phyloP scores from a whole-genome alignment of 768 basidiomycete genomes.

The Rhodocollybia butyracea region DNA sequence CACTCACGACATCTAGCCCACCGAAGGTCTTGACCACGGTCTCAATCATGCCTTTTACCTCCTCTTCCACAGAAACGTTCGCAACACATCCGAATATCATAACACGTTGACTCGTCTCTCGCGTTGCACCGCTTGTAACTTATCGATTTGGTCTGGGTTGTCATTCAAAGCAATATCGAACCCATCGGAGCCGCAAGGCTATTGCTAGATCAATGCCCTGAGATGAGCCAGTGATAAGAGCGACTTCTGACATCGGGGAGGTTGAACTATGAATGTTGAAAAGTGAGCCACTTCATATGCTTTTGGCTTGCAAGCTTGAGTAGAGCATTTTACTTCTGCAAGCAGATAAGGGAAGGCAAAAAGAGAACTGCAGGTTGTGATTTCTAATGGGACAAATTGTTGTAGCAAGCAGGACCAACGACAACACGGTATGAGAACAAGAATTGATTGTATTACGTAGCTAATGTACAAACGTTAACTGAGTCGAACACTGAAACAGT shows the following conservation, averaged over 20 bases:
- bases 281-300: too few species aligned
- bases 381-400: too few species aligned
- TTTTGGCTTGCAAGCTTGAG: too few species aligned
- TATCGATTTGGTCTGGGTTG: slow-evolving; percentile 7
- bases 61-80: slow-evolving; percentile 24
- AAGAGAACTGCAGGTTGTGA: too few species aligned
- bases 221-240: slow-evolving; percentile 35
- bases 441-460: neutral
- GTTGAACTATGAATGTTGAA: too few species aligned
- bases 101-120: neutral
- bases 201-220: slow-evolving; percentile 39
- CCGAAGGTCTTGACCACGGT: slow-evolving; percentile 21
- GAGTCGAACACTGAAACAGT: too few species aligned
- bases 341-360: too few species aligned
- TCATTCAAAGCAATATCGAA: slow-evolving; percentile 36
- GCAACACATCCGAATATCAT: slow-evolving; percentile 15
- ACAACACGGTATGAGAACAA: too few species aligned
- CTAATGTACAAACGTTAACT: too few species aligned
- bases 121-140: neutral
- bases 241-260: too few species aligned
- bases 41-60: slow-evolving; percentile 28
- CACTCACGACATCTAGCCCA: slow-evolving; percentile 27
- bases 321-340: too few species aligned
- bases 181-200: slow-evolving; percentile 32
- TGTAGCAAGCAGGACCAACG: too few species aligned